Evolutionary conservation across 495 filamentous ascomycete genomes (phyloP).

Genomic region (Penicillium ochrochloron): DNA sequence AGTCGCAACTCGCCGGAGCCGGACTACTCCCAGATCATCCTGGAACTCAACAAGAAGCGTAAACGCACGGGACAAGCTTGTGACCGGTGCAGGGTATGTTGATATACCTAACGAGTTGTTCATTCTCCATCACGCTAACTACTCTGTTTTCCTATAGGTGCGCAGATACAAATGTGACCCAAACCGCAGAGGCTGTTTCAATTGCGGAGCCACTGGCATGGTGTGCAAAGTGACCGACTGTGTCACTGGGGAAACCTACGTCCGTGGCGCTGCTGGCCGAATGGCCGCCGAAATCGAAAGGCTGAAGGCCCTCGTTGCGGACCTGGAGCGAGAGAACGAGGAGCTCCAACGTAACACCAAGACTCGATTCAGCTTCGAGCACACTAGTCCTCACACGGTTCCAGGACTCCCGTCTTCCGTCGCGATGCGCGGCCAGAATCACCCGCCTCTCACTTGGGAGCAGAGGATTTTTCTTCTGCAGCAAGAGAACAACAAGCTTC

Average conservation of each 20-base stretch:
- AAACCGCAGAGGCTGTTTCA: constrained; percentile 70
- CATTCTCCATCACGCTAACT: neutral
- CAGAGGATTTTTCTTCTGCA: neutral
- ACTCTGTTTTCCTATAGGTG: constrained; percentile 50
- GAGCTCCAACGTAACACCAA: neutral
- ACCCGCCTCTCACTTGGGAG: neutral
- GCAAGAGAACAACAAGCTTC: neutral
- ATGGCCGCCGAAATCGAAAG: constrained; percentile 10
- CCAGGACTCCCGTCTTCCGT: neutral
- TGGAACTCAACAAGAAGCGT: constrained; percentile 64
- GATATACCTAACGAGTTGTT: neutral
- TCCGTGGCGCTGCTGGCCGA: constrained; percentile 54
- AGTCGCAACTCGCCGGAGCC: constrained; percentile 38
- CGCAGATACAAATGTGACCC: constrained; percentile 87
- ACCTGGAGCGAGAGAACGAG: constrained; percentile 13
- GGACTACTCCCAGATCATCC: constrained; percentile 67
- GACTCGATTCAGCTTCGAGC: neutral
- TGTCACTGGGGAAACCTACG: constrained; percentile 77
- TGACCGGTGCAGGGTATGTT: constrained; percentile 83
- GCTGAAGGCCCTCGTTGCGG: constrained; percentile 1
- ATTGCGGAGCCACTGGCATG: constrained; percentile 70
- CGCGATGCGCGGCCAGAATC: neutral
- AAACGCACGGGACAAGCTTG: constrained; percentile 84
- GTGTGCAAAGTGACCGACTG: constrained; percentile 83
- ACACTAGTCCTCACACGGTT: no score